Evolutionary conservation across 768 basidiomycete species (phyloP).

Genomic region (Boletus huronensis): DNA sequence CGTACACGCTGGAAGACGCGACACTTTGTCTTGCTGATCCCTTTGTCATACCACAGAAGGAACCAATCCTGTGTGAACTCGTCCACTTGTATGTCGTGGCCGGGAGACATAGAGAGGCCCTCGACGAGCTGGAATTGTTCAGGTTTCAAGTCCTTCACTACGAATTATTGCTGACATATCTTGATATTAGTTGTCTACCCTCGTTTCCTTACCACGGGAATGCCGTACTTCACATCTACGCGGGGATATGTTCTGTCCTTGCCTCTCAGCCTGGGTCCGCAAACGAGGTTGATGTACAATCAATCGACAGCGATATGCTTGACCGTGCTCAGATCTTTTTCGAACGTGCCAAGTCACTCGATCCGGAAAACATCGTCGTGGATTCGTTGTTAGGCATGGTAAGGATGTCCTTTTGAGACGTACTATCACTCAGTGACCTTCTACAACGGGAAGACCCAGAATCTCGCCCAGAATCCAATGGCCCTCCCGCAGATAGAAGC

Average conservation of each 20-base stretch:
- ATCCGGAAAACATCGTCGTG: constrained; percentile 54
- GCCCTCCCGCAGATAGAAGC: constrained; percentile 9
- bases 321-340: constrained; percentile 54
- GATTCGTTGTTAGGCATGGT: constrained; percentile 55
- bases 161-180: not conserved
- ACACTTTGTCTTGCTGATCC: constrained; percentile 10
- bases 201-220: constrained; percentile 87
- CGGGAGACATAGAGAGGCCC: constrained; percentile 60
- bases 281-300: constrained; percentile 1
- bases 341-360: constrained; percentile 57
- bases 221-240: constrained; percentile 74
- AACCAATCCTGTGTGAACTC: constrained; percentile 72
- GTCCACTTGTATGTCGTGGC: constrained; percentile 60
- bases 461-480: constrained; percentile 20
- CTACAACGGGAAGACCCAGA: constrained; percentile 17
- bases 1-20: constrained; percentile 22
- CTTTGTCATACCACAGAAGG: constrained; percentile 47
- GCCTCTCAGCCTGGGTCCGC: constrained; percentile 41
- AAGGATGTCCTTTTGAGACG: constrained; percentile 2
- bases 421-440: not conserved
- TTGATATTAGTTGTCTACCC: constrained; percentile 64
- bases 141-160: constrained; percentile 21
- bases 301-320: constrained; percentile 43
- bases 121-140: constrained; percentile 85
- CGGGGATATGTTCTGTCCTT: constrained; percentile 70